phyloP scores from a whole-genome alignment of 495 filamentous ascomycete species.

The Aeminium ludgeri region DNA sequence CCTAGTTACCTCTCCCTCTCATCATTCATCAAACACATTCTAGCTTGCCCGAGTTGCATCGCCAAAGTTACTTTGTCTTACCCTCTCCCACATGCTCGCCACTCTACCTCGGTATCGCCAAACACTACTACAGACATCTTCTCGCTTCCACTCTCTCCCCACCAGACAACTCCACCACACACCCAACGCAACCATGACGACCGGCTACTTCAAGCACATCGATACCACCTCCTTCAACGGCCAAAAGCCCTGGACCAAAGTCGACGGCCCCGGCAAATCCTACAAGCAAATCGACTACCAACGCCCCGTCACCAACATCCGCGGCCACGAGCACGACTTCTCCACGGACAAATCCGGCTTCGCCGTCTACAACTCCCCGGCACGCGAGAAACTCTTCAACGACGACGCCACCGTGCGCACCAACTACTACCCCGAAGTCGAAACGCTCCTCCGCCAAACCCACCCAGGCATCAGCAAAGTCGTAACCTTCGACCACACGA shows the following conservation, averaged over 20 bases:
- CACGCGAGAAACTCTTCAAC: constrained; percentile 20
- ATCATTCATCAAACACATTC: no score
- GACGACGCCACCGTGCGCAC: constrained; percentile 19
- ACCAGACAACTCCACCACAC: no score
- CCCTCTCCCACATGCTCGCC: no score
- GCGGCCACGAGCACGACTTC: constrained; percentile 15
- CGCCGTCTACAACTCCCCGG: constrained; percentile 18
- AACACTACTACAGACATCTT: no score
- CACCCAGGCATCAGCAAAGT: constrained; percentile 22
- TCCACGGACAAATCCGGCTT: constrained; percentile 24
- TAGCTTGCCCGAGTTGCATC: no score
- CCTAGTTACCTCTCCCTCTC: no score
- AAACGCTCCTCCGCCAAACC: constrained; percentile 16
- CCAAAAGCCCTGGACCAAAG: constrained; percentile 24
- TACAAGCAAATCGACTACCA: constrained; percentile 16
- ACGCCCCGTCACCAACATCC: constrained; percentile 20
- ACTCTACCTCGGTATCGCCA: no score
- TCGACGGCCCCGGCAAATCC: constrained; percentile 21
- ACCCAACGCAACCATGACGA: no score
- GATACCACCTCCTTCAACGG: constrained; percentile 16
- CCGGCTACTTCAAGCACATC: constrained; percentile 24
- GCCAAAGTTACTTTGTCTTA: no score
- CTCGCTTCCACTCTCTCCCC: neutral
- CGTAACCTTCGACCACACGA: constrained; percentile 27
- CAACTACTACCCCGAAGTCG: constrained; percentile 24